Evolutionary conservation across 192 early-diverging fungal genomes (phyloP).

Genomic region (Coemansia sp.): DNA sequence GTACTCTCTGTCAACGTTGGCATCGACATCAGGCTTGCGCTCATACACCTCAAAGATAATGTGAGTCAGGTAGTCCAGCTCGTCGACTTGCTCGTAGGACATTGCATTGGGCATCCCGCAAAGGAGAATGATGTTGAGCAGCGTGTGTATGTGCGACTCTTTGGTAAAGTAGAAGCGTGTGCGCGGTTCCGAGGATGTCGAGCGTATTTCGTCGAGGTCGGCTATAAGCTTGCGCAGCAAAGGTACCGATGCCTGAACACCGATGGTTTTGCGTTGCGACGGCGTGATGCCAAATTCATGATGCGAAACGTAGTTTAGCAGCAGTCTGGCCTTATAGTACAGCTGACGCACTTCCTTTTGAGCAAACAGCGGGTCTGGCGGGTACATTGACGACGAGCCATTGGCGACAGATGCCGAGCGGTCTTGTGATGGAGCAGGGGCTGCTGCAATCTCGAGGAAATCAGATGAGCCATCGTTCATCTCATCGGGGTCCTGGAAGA

Average conservation of each 20-base stretch:
- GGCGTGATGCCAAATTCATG: conserved; percentile 90
- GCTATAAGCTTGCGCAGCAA: conserved; percentile 76
- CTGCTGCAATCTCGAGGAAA: too few species aligned
- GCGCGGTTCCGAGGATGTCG: conserved; percentile 14
- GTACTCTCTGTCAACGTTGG: conserved; percentile 64
- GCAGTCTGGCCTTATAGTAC: conserved; percentile 74
- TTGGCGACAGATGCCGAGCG: background rate
- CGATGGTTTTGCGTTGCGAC: conserved; percentile 82
- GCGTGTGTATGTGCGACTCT: conserved; percentile 88
- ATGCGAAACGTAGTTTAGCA: conserved; percentile 93
- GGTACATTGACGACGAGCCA: conserved; percentile 26
- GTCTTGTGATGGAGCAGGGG: too few species aligned
- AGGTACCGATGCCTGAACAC: conserved; percentile 69
- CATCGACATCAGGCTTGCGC: conserved; percentile 57
- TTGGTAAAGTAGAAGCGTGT: conserved; percentile 94
- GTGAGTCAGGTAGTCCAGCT: conserved; percentile 95
- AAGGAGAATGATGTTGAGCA: conserved; percentile 88
- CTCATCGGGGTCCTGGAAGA: conserved; percentile 53
- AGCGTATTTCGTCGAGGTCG: conserved; percentile 56
- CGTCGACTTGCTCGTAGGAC: conserved; percentile 63
- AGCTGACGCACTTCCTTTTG: conserved; percentile 62
- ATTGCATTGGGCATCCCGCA: conserved; percentile 77
- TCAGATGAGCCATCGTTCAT: conserved; percentile 1
- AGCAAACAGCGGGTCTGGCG: conserved; percentile 46
- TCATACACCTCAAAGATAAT: conserved; percentile 98